Evolutionary conservation across 352 stramenopile species (phyloP).

Genomic region (Pythium pectinolyticum): DNA sequence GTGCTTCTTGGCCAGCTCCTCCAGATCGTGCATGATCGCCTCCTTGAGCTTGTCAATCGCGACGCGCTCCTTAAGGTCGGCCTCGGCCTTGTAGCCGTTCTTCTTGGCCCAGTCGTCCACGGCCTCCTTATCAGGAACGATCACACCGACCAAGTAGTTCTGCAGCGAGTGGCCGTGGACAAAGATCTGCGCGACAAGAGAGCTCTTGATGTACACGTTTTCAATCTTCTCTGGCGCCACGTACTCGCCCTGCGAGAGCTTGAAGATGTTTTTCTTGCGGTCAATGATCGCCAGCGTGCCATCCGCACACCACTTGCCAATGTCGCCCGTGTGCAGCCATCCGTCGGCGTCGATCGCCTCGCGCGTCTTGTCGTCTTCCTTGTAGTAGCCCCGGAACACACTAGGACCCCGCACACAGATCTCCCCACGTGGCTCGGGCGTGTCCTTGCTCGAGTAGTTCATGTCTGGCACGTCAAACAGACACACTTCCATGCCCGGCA

Average conservation of each 20-base stretch:
- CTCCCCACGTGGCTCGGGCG: constrained; percentile 66
- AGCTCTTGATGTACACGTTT: constrained; percentile 89
- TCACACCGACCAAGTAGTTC: constrained; percentile 91
- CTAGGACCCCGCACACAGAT: constrained; percentile 86
- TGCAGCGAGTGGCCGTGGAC: constrained; percentile 95
- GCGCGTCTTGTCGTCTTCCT: constrained; percentile 89
- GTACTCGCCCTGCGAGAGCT: constrained; percentile 94
- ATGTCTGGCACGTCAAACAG: constrained; percentile 96
- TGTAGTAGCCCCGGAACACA: constrained; percentile 94
- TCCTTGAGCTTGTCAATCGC: constrained; percentile 37
- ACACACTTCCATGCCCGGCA: constrained; percentile 86
- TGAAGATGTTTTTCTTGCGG: constrained; percentile 94
- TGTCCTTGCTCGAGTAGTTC: constrained; percentile 87
- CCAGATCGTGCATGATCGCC: constrained; percentile 80
- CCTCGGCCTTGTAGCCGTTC: constrained; percentile 35
- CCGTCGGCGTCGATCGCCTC: constrained; percentile 91
- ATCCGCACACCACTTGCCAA: constrained; percentile 92
- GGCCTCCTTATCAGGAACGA: constrained; percentile 92
- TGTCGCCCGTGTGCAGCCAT: constrained; percentile 97
- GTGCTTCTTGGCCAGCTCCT: constrained; percentile 51
- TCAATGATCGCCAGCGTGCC: constrained; percentile 90
- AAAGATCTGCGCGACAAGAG: constrained; percentile 92
- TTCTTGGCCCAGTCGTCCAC: constrained; percentile 74
- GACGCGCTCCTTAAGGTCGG: constrained; percentile 29
- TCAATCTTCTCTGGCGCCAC: constrained; percentile 97